Percentiles rank a stretch among this genome's conserved stretches.
phyloP scores from a whole-genome alignment of 2,329 filamentous ascomycete species.

The Trichophyton verrucosum region DNA sequence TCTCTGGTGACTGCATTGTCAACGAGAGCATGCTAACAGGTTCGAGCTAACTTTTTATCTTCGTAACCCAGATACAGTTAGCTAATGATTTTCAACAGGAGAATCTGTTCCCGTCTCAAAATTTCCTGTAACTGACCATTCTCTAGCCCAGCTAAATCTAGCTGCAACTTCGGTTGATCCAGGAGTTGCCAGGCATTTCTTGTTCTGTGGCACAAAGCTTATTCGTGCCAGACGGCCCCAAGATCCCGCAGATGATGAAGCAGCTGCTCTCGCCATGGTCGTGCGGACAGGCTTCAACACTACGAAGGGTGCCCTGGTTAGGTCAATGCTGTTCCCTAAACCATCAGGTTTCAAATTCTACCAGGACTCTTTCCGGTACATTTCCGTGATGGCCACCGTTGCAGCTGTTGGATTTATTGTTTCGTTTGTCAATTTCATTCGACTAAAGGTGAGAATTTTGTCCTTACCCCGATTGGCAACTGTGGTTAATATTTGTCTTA shows the following conservation, averaged over 20 bases:
- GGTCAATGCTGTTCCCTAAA: conserved; percentile 97
- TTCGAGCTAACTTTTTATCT: conserved; percentile 17
- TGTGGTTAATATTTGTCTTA: conserved; percentile 17
- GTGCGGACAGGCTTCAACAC: conserved; percentile 94
- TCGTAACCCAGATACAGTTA: not conserved
- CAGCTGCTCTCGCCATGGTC: conserved; percentile 80
- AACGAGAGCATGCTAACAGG: conserved; percentile 97
- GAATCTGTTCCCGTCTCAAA: conserved; percentile 97
- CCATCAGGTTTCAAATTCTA: conserved; percentile 99
- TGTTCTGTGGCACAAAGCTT: conserved; percentile 93
- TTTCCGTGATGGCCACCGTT: conserved; percentile 85
- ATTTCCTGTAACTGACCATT: conserved; percentile 66
- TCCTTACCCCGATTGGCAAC: not conserved
- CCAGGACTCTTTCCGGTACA: conserved; percentile 92
- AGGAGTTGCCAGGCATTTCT: conserved; percentile 72
- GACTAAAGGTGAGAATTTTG: conserved; percentile 44
- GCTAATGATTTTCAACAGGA: conserved; percentile 34
- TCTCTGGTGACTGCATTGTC: conserved; percentile 93
- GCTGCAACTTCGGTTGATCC: conserved; percentile 70
- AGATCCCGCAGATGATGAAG: conserved; percentile 73
- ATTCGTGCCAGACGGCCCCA: conserved; percentile 81
- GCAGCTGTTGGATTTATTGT: conserved; percentile 77
- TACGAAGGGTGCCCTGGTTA: conserved; percentile 87
- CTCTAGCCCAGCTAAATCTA: conserved; percentile 63
- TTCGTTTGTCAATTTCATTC: conserved; percentile 86